These are phyloP conservation scores for Pistacia vera DNA, from an alignment of 345 rosid genomes.

Conservation along the genomic window DNA sequence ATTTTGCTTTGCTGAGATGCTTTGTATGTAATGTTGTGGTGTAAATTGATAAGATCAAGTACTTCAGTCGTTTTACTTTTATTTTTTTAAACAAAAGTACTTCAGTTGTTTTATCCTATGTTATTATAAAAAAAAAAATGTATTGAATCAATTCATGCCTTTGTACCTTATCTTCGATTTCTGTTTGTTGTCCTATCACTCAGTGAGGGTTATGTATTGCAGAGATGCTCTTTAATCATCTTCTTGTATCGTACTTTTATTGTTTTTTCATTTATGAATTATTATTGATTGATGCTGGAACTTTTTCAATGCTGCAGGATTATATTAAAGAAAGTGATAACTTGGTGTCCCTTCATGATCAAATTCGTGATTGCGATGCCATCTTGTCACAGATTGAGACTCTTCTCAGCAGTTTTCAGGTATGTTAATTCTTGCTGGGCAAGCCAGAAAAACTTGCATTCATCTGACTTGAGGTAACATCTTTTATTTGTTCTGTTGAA, in stretches of 20 bases:
- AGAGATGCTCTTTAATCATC: not conserved
- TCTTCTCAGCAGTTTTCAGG: slow-evolving; percentile 97
- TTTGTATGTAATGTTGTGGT: not conserved
- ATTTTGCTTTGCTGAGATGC: too few relatives aligned
- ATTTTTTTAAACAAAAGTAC: not conserved
- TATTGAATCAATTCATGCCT: not conserved
- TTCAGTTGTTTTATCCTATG: not conserved
- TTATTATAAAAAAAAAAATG: not conserved
- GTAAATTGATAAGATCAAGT: not conserved
- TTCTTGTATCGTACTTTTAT: not conserved
- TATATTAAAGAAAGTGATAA: slow-evolving; percentile 97
- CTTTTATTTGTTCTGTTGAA: not conserved
- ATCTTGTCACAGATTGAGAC: slow-evolving; percentile 97
- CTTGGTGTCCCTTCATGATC: slow-evolving; percentile 93
- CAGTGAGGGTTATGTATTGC: not conserved
- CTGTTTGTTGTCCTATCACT: not conserved
- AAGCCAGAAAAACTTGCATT: not conserved
- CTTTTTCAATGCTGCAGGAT: slow-evolving; percentile 54
- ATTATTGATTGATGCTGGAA: slow-evolving; percentile 1
- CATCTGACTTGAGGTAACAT: not conserved
- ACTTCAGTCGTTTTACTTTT: not conserved
- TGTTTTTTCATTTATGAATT: not conserved
- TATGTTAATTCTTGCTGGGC: slow-evolving; percentile 22
- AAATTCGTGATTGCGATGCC: slow-evolving; percentile 90
- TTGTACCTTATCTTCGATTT: not conserved